These are phyloP conservation scores for Saprolegnia parasitica DNA, from an alignment of 352 stramenopile species.

Conservation along the genomic window DNA sequence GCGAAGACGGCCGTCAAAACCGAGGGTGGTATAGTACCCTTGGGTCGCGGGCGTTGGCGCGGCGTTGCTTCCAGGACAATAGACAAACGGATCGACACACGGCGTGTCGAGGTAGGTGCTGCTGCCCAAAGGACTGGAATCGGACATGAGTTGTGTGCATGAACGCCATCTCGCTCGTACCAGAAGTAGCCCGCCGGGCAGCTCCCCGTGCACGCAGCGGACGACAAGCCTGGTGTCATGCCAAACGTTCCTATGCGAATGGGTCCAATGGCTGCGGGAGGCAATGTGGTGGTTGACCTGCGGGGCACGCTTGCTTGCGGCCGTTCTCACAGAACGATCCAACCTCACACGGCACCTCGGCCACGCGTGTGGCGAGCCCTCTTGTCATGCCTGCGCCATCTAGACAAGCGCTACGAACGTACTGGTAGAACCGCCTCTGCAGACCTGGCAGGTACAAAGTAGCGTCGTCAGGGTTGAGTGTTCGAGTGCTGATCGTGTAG, in stretches of 20 bases:
- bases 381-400: background rate
- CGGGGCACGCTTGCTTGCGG: constrained; percentile 45
- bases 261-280: background rate
- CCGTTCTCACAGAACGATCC: constrained; percentile 53
- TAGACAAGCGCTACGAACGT: background rate
- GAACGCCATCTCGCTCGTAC: constrained; percentile 30
- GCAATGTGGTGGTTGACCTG: background rate
- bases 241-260: constrained; percentile 43
- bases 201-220: constrained; percentile 41
- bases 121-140: constrained; percentile 42
- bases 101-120: constrained; percentile 36
- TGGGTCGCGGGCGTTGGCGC: constrained; percentile 35
- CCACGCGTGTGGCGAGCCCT: constrained; percentile 37
- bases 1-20: constrained; percentile 33
- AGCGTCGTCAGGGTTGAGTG: background rate
- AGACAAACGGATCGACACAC: constrained; percentile 39
- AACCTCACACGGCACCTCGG: constrained; percentile 47
- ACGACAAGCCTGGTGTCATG: constrained; percentile 35
- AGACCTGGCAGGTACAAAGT: constrained; percentile 5
- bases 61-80: constrained; percentile 45
- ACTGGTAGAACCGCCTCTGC: background rate
- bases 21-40: constrained; percentile 48
- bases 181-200: constrained; percentile 67
- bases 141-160: constrained; percentile 3
- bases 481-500: constrained; percentile 45